These are phyloP conservation scores for Fraxinus latifolia DNA, from an alignment of 305 asterid genomes.

Conservation along the genomic window DNA sequence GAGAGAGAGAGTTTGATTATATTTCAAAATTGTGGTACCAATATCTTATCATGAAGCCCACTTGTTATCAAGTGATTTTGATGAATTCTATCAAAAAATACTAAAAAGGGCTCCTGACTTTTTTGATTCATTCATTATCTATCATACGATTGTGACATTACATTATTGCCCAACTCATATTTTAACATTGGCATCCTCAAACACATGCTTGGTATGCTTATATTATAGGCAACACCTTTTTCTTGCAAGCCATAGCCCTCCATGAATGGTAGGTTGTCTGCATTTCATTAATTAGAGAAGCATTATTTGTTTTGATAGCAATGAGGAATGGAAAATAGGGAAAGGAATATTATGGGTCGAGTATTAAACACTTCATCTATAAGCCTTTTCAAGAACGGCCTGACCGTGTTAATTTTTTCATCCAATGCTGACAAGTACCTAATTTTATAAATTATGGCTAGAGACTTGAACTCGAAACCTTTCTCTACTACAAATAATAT, in stretches of 20 bases:
- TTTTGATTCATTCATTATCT: constrained; percentile 41
- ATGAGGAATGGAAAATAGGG: not conserved
- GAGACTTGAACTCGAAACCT: not conserved
- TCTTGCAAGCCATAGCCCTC: constrained; percentile 14
- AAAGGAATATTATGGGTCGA: not conserved
- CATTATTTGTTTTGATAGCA: not conserved
- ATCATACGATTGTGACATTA: constrained; percentile 56
- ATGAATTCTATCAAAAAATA: constrained; percentile 21
- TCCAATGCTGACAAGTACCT: not conserved
- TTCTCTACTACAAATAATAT: not conserved
- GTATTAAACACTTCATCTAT: not conserved
- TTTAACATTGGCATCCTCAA: constrained; percentile 20
- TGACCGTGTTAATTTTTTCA: not conserved
- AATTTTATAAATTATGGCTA: not conserved
- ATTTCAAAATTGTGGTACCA: not conserved
- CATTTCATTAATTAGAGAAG: not conserved
- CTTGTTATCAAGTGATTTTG: constrained; percentile 31
- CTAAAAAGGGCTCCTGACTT: constrained; percentile 31
- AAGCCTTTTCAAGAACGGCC: not conserved
- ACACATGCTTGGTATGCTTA: constrained; percentile 28
- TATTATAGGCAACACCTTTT: constrained; percentile 23
- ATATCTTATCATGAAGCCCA: constrained; percentile 9
- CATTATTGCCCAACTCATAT: constrained; percentile 43
- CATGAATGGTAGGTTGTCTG: not conserved
- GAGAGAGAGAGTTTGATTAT: not conserved